Base-by-base conservation (phyloP, 2,329 filamentous ascomycete genomes). In the Paraconiothyrium sp. region DNA sequence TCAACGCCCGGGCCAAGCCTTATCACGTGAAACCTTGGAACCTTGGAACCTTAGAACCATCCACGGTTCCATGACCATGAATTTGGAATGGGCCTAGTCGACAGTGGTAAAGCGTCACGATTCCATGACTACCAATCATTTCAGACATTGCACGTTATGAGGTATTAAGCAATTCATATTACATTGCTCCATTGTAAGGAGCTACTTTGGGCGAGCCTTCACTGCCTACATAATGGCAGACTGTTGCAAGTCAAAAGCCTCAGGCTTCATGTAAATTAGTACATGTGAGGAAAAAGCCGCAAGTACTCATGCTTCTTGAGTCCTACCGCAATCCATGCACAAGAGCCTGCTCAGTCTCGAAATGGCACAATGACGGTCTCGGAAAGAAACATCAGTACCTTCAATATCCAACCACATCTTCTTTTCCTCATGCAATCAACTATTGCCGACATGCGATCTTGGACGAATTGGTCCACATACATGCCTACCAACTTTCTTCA, bases 401-500 rank as follows among this genome's bases (percentile, higher is more conserved):
- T 11, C 20, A 20, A 3, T 20, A 20, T 22, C 10, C 20, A 22
- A 46, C 3, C 7, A 11, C 9, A 4, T 13, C 20, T 13, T 10
- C 43, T 46, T 10, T 20, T 24, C 11, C 20, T 20, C 20, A 24
- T 46, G 8, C 4, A 13, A 13, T 46, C 9, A 24, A 20, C 22
- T 22, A 13, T 20, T 24, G 0, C 43, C n/a, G 20, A 22, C 49
- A 52, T 14, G n/a, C 34, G 8, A 4, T 41, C 14, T 3, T 20
- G 10, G 13, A 44, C 22, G 27, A 35, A 11, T 20, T 30, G n/a
- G 20, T 13, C 32, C 14, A 24, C 5, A 8, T 16, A n/a, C 41
- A 47, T 32, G 20, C 9, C 24, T 24, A 8, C 10, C 13, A 3
- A 32, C n/a, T 16, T 47, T 14, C 20, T 27, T 74, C 71, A 75